Conservation (phyloP, 768 basidiomycete genomes). For the Trametes elegans region DNA sequence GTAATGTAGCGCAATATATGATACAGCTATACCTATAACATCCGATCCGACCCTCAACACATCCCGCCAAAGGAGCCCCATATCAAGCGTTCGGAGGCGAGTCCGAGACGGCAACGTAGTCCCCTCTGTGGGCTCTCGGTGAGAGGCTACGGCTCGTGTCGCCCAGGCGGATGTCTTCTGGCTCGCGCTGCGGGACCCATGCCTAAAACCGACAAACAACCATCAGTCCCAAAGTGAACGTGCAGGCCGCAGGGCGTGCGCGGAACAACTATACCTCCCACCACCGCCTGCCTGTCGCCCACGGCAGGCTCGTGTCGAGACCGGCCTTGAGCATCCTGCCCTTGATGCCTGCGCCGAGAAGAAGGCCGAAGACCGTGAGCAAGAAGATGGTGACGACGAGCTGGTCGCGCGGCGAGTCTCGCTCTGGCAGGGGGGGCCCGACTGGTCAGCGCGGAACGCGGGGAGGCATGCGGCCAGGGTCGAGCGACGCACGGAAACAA, state of each 20-base stretch:
- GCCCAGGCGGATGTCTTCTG: slow-evolving; percentile 51
- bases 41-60: not conserved
- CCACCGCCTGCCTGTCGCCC: slow-evolving; percentile 68
- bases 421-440: slow-evolving; percentile 49
- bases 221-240: too few relatives aligned
- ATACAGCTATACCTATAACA: slow-evolving; percentile 15
- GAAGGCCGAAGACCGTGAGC: slow-evolving; percentile 80
- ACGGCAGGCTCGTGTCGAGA: slow-evolving; percentile 58
- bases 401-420: slow-evolving; percentile 95
- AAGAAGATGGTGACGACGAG: slow-evolving; percentile 90
- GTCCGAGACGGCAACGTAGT: slow-evolving; percentile 45
- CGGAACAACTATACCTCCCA: slow-evolving; percentile 62
- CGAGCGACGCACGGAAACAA: slow-evolving; percentile 79
- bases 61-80: not conserved
- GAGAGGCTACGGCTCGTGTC: slow-evolving; percentile 21
- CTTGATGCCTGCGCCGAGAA: slow-evolving; percentile 83
- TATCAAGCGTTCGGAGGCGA: slow-evolving; percentile 18
- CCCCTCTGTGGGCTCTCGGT: slow-evolving; percentile 37
- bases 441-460: slow-evolving; percentile 9
- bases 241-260: slow-evolving; percentile 8
- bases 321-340: slow-evolving; percentile 79
- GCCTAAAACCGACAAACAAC: slow-evolving; percentile 34
- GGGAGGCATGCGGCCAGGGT: slow-evolving; percentile 11
- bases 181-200: slow-evolving; percentile 47
- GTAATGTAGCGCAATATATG: slow-evolving; percentile 5